Evolutionary conservation across 1,284 basidiomycete species (phyloP), one percentile per base, ranked within the genome.

Genomic region (Rugosomyces carneus): DNA sequence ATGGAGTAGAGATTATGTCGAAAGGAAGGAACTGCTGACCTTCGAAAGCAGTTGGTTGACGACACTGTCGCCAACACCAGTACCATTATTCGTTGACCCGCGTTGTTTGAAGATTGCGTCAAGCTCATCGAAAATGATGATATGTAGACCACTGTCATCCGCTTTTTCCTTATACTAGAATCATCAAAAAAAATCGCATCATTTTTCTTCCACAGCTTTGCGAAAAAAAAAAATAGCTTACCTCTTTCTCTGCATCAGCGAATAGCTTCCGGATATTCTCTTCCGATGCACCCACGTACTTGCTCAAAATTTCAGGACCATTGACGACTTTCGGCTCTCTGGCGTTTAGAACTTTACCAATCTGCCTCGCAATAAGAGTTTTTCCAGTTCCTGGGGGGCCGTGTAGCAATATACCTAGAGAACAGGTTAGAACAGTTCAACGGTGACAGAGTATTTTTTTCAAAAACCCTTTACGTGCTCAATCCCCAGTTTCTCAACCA

Each of bases 21-120:
- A 18, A 19, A 26, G 31, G 21, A 35, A 53, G n/a, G n/a, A n/a
- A n/a, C n/a, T n/a, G n/a, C 72, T 19, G 45, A 84, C 90, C 78
- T 99, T 99, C 27, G 95, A 95, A 18, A 99, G 76, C 43, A 99
- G 78, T 71, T 99, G 96, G 69, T 99, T 99, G 63, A 99, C 96
- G 13, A 99, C 91, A 31, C 88, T 97, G 67, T 99, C 96, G 19
- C 95, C 96, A 2, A 99, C 95, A 46, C 96, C 96, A 1, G 95
- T 99, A n/a, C 93, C 90, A 42, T 74, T 84, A 55, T 81, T 82
- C 15, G 83, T 86, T 5, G 90, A 90, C 7, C 93, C 93, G 78
- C 96, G 89, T 62, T 99, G 95, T 65, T 98, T 97, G 76, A 94
- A 98, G 56, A 99, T 93, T 9, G 96, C 96, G 64, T 99, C 96